These are phyloP conservation scores for Solioccasus polychromus DNA, from an alignment of 768 basidiomycete species.

Conservation along the genomic window DNA sequence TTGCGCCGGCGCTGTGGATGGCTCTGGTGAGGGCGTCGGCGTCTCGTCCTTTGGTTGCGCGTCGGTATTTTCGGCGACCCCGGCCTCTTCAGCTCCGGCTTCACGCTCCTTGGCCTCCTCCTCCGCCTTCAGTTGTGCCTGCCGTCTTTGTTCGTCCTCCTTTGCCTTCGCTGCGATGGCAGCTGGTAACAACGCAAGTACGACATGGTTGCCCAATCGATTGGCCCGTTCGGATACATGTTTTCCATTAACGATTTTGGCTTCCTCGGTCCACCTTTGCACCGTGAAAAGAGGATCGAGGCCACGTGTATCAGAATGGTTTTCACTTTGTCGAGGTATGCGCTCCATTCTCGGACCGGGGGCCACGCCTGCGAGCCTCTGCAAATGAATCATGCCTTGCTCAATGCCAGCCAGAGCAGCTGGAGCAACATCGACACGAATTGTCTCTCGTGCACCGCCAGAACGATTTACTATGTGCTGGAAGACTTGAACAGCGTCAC, in stretches of 20 bases:
- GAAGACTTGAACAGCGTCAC: conserved; percentile 77
- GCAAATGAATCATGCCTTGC: conserved; percentile 47
- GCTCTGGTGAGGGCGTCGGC: conserved; percentile 11
- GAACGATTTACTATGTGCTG: conserved; percentile 75
- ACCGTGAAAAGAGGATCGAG: conserved; percentile 79
- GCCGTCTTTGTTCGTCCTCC: conserved; percentile 36
- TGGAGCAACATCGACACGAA: conserved; percentile 75
- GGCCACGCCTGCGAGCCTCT: conserved; percentile 45
- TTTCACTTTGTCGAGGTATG: conserved; percentile 43
- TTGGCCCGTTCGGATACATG: conserved; percentile 64
- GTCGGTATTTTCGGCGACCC: conserved; percentile 31
- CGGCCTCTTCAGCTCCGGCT: conserved; percentile 35
- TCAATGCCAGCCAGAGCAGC: conserved; percentile 61
- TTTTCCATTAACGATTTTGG: conserved; percentile 74
- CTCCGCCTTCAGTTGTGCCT: conserved; percentile 56
- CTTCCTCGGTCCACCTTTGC: conserved; percentile 89
- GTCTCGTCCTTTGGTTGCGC: conserved; percentile 13
- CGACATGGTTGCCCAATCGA: conserved; percentile 69
- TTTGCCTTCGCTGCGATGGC: conserved; percentile 58
- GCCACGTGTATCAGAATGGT: conserved; percentile 41
- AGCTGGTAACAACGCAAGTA: conserved; percentile 73
- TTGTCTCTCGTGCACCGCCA: conserved; percentile 57
- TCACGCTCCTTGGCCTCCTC: conserved; percentile 41
- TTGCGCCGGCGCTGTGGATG: conserved; percentile 4
- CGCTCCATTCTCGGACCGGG: conserved; percentile 64